A percentile compares a stretch with the other conserved stretches of the same genome.
Conservation (phyloP, 768 basidiomycete species). For the Tricholoma matsutake region DNA sequence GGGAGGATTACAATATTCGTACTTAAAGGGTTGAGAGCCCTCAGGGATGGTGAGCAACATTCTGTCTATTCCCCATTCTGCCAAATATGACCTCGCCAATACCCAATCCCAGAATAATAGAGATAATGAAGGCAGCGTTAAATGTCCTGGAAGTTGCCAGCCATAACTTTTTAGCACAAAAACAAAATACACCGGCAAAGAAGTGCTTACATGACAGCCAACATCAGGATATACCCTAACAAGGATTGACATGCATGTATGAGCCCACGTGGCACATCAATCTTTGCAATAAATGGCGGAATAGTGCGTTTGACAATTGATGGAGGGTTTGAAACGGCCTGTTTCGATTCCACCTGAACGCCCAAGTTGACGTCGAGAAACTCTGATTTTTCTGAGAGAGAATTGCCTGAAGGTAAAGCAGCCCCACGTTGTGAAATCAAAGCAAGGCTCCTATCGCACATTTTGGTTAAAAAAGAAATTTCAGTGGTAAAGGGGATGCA, state of each 20-base stretch:
- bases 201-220: constrained; percentile 68
- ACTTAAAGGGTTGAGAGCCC: not conserved
- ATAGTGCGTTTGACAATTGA: constrained; percentile 30
- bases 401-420: not conserved
- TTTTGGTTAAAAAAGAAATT: not conserved
- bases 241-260: constrained; percentile 61
- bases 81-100: constrained; percentile 76
- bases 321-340: not conserved
- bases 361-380: constrained; percentile 2
- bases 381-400: constrained; percentile 6
- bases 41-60: not conserved
- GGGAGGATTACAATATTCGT: not conserved
- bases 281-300: constrained; percentile 61
- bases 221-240: constrained; percentile 72
- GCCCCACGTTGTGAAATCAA: constrained; percentile 3
- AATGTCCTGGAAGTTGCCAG: constrained; percentile 61
- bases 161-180: not conserved
- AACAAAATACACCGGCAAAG: not conserved
- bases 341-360: not conserved
- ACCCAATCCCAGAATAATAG: constrained; percentile 66
- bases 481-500: constrained; percentile 19
- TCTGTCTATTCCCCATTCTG: constrained; percentile 36
- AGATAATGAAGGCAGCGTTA: constrained; percentile 72
- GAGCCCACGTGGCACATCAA: constrained; percentile 70
- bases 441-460: constrained; percentile 10